These are phyloP conservation scores for Cryptococcus deneoformans DNA, from an alignment of 1,284 basidiomycete species.

Conservation along the genomic window DNA sequence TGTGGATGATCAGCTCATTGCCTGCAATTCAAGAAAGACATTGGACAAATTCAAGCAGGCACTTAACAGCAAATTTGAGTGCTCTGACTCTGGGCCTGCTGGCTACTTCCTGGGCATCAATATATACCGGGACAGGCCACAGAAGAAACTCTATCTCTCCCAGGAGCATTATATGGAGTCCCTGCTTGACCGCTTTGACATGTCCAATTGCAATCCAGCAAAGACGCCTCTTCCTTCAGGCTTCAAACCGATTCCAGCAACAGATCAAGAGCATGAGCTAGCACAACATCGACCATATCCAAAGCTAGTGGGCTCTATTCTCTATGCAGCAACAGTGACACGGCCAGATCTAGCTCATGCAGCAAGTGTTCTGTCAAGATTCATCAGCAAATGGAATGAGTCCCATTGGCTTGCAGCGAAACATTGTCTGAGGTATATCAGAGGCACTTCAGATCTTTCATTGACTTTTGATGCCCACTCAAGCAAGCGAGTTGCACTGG, in stretches of 20 bases:
- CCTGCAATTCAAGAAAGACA: slow-evolving; percentile 6
- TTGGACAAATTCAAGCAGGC: slow-evolving; percentile 20
- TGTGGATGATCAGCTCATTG: slow-evolving; percentile 20
- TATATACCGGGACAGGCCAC: slow-evolving; percentile 9
- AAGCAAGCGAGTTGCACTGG: slow-evolving; percentile 13
- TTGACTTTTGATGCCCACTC: slow-evolving; percentile 12
- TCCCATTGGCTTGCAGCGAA: no score
- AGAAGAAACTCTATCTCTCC: slow-evolving; percentile 10
- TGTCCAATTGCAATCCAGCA: slow-evolving; percentile 12
- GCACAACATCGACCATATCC: slow-evolving; percentile 12
- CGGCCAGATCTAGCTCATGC: slow-evolving; percentile 24
- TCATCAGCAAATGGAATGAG: no score
- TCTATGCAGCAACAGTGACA: slow-evolving; percentile 8
- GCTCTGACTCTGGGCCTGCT: slow-evolving; percentile 17
- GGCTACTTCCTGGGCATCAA: slow-evolving; percentile 25
- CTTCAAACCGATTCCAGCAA: slow-evolving; percentile 1
- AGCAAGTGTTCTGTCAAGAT: neutral
- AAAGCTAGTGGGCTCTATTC: slow-evolving; percentile 11
- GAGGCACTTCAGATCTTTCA: no score
- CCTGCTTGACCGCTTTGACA: slow-evolving; percentile 19
- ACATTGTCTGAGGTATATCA: no score
- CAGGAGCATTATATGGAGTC: slow-evolving; percentile 21
- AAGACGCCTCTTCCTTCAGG: neutral
- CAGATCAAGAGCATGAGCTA: slow-evolving; percentile 5
- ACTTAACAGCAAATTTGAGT: slow-evolving; percentile 18